Evolutionary conservation across 2,329 filamentous ascomycete species (phyloP).

Genomic region (Tolypocladium amazonense): DNA sequence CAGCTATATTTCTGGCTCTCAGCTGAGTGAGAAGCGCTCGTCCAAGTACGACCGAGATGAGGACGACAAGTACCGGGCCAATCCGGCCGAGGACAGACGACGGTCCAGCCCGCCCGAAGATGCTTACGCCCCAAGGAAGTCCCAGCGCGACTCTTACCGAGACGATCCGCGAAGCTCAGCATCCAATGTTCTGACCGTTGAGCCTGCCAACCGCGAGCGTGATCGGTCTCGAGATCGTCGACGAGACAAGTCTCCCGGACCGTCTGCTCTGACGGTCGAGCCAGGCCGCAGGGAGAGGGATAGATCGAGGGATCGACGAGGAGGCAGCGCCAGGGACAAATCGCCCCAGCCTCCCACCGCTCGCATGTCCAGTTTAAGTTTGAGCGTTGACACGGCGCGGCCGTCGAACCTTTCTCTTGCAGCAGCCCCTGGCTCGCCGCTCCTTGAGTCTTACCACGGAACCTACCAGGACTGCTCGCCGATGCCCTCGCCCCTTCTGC

Average conservation of each 20-base stretch:
- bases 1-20: conserved; percentile 13
- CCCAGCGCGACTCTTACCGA: conserved; percentile 11
- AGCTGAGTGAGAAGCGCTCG: conserved; percentile 9
- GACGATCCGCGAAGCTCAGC: conserved; percentile 27
- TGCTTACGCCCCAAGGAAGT: conserved; percentile 8
- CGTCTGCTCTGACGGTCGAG: conserved; percentile 11
- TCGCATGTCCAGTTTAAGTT: conserved; percentile 41
- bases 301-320: conserved; percentile 19
- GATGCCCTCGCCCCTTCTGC: conserved; percentile 73
- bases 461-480: conserved; percentile 92
- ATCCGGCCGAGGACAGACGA: conserved; percentile 1
- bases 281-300: conserved; percentile 8
- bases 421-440: conserved; percentile 63
- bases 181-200: conserved; percentile 30
- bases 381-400: conserved; percentile 38
- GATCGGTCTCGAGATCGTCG: conserved; percentile 22
- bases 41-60: conserved; percentile 9
- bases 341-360: conserved; percentile 38
- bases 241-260: conserved; percentile 16
- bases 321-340: conserved; percentile 25
- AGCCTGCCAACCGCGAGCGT: conserved; percentile 23
- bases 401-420: conserved; percentile 32
- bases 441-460: conserved; percentile 85
- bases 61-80: neutral
- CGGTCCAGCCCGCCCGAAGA: conserved; percentile 8